Conservation (phyloP, 2,329 filamentous ascomycete genomes). For the Elsinoe ampelina region DNA sequence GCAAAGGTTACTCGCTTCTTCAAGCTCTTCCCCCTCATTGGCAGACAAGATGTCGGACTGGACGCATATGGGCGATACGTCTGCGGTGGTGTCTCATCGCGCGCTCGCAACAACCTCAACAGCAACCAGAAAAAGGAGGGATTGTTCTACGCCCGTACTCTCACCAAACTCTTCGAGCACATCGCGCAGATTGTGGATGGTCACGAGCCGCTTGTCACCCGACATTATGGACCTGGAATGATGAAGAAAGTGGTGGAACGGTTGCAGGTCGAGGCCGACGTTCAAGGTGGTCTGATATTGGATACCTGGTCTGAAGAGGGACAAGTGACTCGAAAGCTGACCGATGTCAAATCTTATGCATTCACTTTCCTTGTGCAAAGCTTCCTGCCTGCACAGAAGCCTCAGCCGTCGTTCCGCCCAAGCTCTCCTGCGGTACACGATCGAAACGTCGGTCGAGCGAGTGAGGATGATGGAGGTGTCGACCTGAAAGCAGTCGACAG, state of each 20-base stretch:
- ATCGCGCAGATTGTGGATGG: constrained; percentile 94
- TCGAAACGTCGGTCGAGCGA: constrained; percentile 47
- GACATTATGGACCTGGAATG: constrained; percentile 84
- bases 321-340: constrained; percentile 72
- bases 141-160: constrained; percentile 82
- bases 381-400: constrained; percentile 65
- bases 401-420: constrained; percentile 53
- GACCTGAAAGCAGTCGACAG: constrained; percentile 96
- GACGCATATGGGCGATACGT: constrained; percentile 96
- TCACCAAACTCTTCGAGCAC: constrained; percentile 92
- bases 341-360: constrained; percentile 93
- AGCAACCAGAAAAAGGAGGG: constrained; percentile 58
- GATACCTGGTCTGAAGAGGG: constrained; percentile 94
- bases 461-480: constrained; percentile 75
- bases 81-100: constrained; percentile 82
- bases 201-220: constrained; percentile 81
- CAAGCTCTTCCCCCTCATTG: constrained; percentile 93
- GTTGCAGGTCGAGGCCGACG: constrained; percentile 86
- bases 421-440: constrained; percentile 58
- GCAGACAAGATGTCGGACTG: constrained; percentile 74
- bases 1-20: constrained; percentile 91
- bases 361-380: constrained; percentile 96
- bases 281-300: constrained; percentile 89
- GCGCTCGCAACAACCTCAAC: constrained; percentile 72
- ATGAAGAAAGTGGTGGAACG: constrained; percentile 93